Conservation (phyloP, 441 rosid genomes). For the Populus trichocarpa region DNA sequence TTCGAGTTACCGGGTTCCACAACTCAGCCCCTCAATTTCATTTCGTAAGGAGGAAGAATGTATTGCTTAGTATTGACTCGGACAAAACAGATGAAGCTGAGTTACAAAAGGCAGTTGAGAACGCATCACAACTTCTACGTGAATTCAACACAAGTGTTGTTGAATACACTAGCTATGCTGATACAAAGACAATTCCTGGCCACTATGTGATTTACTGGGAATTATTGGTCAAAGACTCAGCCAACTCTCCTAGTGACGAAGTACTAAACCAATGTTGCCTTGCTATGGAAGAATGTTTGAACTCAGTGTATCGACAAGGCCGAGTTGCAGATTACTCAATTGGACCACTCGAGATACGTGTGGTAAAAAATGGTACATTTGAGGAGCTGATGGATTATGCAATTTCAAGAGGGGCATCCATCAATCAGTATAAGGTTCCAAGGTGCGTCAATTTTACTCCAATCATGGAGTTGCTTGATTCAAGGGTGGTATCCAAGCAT, state of each 20-base stretch:
- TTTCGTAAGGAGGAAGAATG: constrained; percentile 78
- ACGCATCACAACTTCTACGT: constrained; percentile 44
- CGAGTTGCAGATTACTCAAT: constrained; percentile 73
- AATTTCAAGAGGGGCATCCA: constrained; percentile 88
- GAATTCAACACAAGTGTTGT: constrained; percentile 66
- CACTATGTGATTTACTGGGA: constrained; percentile 93
- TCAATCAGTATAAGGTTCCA: constrained; percentile 90
- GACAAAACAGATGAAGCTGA: constrained; percentile 94
- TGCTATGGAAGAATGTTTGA: constrained; percentile 78
- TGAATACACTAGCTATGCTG: constrained; percentile 88
- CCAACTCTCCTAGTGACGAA: constrained; percentile 38
- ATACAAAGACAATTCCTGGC: constrained; percentile 75
- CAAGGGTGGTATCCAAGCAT: constrained; percentile 62
- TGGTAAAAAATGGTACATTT: constrained; percentile 76
- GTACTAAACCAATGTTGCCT: constrained; percentile 60
- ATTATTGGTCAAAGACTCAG: constrained; percentile 43
- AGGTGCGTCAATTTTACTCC: constrained; percentile 89
- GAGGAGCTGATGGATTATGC: constrained; percentile 96
- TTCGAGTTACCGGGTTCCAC: constrained; percentile 86
- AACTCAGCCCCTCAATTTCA: constrained; percentile 89
- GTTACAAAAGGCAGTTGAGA: constrained; percentile 71
- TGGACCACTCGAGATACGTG: constrained; percentile 78
- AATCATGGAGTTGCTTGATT: constrained; percentile 79
- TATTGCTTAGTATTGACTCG: constrained; percentile 77
- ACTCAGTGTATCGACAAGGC: constrained; percentile 82